Evolutionary conservation across 345 rosid species (phyloP), one percentile per base, ranked within the genome.

Genomic region (Leavenworthia alabamica): DNA sequence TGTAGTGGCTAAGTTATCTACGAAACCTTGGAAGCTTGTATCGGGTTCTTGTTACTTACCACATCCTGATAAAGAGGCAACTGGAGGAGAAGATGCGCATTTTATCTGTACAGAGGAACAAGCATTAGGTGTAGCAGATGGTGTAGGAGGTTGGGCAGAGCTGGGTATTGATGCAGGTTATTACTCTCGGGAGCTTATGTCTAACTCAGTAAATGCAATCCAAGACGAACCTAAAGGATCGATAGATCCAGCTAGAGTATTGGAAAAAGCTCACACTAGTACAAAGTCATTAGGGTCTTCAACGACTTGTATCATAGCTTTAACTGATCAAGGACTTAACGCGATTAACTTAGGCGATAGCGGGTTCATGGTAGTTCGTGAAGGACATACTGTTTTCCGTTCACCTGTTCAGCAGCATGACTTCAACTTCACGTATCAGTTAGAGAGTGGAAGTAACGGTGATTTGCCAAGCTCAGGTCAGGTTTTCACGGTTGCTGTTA

Each of bases 71-170:
- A 93, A 93, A 80, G 99, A 89, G 71, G 90, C 82, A 37, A 89
- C 97, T 13, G 99, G 99, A n/a, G 99, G 99, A 49, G 99, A 93
- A 74, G 99, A 93, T 84, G 99, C 99, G 13, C 99, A 93, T 66
- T 93, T 93, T 60, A 80, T 93, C 23, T 89, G 95, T 68, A 31
- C 78, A 9, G 88, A 89, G 65, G 85, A 82, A 67, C 95, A 93
- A 46, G 99, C 96, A 12, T 49, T 93, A 28, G 97, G 97, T 37
- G 88, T 89, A 71, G 99, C 99, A 23, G 99, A 93, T 76, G 99
- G 97, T 49, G 99, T 93, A 71, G 99, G 99, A 42, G 99, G 97
- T 31, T 93, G 99, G 99, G 99, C 97, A 9, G 93, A 81, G 70
- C 81, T 73, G 10, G 99, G 99, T 61, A 82, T 93, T 40, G 85